These are phyloP conservation scores for Gossypium sturtianum DNA, from an alignment of 345 rosid species.

Conservation along the genomic window DNA sequence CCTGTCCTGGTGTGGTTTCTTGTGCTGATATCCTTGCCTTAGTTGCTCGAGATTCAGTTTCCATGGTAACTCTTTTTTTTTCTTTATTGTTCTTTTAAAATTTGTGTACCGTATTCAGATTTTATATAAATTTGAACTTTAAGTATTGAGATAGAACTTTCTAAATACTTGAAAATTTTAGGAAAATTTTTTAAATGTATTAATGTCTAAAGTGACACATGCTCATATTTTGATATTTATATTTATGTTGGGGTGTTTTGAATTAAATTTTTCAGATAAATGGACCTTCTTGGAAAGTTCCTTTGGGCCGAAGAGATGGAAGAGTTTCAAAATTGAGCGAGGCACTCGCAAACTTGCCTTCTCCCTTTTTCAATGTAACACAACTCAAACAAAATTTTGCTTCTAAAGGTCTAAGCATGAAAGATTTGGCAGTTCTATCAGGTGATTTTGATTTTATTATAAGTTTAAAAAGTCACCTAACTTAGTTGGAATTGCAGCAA, in stretches of 20 bases:
- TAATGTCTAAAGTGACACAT: too few species aligned
- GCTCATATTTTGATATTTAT: too few species aligned
- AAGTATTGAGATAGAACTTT: too few species aligned
- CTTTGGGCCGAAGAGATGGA: conserved; percentile 62
- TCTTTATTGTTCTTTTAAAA: too few species aligned
- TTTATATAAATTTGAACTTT: too few species aligned
- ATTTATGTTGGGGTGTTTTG: neutral
- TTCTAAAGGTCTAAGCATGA: conserved; percentile 36
- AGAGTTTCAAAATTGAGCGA: conserved; percentile 33
- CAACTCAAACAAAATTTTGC: conserved; percentile 29
- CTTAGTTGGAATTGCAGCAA: too few species aligned
- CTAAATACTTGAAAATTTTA: too few species aligned
- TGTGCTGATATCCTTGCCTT: conserved; percentile 72
- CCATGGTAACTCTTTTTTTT: conserved; percentile 17
- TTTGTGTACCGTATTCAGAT: too few species aligned
- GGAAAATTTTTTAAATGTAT: too few species aligned
- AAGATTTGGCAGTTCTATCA: conserved; percentile 51
- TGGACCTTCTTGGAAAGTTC: conserved; percentile 58
- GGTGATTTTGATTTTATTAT: conserved; percentile 20
- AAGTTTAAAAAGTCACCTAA: too few species aligned
- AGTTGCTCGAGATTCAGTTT: conserved; percentile 42
- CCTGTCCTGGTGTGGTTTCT: conserved; percentile 71
- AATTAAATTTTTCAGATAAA: conserved; percentile 26
- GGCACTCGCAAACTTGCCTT: conserved; percentile 26
- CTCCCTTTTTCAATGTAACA: conserved; percentile 32